These are phyloP conservation scores for Sporothrix curviconia DNA, from an alignment of 2,329 filamentous ascomycete genomes.

Conservation along the genomic window DNA sequence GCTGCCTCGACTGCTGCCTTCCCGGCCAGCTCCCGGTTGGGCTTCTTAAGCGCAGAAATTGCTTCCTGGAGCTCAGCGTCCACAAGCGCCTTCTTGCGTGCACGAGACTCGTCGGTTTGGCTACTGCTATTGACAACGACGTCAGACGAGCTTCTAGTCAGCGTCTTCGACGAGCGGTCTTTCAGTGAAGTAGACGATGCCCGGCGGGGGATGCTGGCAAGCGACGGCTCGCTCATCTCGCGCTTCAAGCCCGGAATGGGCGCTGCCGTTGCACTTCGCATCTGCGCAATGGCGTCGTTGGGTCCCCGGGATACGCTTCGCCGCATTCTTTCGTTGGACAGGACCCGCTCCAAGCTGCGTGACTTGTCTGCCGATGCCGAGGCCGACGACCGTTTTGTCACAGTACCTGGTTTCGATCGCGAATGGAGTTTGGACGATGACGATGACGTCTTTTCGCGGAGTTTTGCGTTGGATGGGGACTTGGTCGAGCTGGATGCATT, in stretches of 20 bases:
- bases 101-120: conserved; percentile 46
- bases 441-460: conserved; percentile 17
- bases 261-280: conserved; percentile 62
- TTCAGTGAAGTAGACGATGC: conserved; percentile 27
- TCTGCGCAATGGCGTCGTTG: conserved; percentile 53
- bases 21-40: conserved; percentile 64
- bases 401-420: conserved; percentile 41
- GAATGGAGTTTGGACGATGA: conserved; percentile 33
- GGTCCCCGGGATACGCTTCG: conserved; percentile 52
- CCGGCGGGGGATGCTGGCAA: conserved; percentile 40
- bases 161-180: conserved; percentile 36
- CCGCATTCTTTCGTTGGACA: conserved; percentile 52
- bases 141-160: conserved; percentile 31
- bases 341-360: conserved; percentile 55
- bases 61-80: conserved; percentile 67
- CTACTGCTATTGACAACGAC: conserved; percentile 27
- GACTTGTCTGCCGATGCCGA: conserved; percentile 45
- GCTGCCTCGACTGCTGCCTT: conserved; percentile 61
- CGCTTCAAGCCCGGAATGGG: conserved; percentile 57
- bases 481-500: conserved; percentile 32
- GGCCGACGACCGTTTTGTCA: conserved; percentile 23
- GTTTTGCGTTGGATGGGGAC: conserved; percentile 1
- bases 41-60: conserved; percentile 66
- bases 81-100: conserved; percentile 58
- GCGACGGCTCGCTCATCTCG: conserved; percentile 54